Conservation (phyloP, 176 grass and related monocot species). For the Eremochloa ophiuroides region DNA sequence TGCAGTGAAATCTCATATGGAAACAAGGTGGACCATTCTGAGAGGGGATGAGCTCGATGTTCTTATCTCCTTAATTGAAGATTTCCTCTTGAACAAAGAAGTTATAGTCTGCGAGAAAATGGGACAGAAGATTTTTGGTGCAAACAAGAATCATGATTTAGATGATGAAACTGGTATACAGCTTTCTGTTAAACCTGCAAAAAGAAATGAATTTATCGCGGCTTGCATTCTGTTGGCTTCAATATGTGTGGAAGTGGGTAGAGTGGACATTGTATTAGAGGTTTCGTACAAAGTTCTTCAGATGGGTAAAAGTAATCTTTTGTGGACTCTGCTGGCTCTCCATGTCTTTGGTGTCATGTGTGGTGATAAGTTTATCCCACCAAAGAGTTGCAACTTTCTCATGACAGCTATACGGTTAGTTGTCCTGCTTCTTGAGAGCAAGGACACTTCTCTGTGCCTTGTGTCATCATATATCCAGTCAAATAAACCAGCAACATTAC, state of each 20-base stretch:
- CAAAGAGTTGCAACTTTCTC: slow-evolving; percentile 46
- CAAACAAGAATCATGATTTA: slow-evolving; percentile 1
- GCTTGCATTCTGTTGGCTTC: slow-evolving; percentile 68
- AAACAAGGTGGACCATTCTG: slow-evolving; percentile 40
- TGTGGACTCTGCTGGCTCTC: slow-evolving; percentile 53
- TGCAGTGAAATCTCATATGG: slow-evolving; percentile 63
- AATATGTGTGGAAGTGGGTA: slow-evolving; percentile 51
- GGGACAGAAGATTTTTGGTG: slow-evolving; percentile 20
- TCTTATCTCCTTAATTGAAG: slow-evolving; percentile 52
- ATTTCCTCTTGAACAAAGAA: slow-evolving; percentile 65
- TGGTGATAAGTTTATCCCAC: slow-evolving; percentile 57
- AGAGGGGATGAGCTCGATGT: slow-evolving; percentile 41
- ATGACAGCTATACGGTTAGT: slow-evolving; percentile 50
- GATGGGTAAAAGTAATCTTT: slow-evolving; percentile 54
- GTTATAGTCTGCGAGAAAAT: slow-evolving; percentile 49
- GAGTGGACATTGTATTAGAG: slow-evolving; percentile 50
- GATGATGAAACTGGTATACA: slow-evolving; percentile 34
- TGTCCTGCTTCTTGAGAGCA: slow-evolving; percentile 55
- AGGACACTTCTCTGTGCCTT: slow-evolving; percentile 23
- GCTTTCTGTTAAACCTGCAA: slow-evolving; percentile 40
- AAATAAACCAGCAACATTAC: slow-evolving; percentile 37
- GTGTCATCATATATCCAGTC: slow-evolving; percentile 29
- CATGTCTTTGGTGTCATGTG: slow-evolving; percentile 73
- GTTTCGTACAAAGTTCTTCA: slow-evolving; percentile 77
- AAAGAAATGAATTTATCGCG: slow-evolving; percentile 50